These are phyloP conservation scores for Cenococcum geophilum DNA, from an alignment of 495 filamentous ascomycete genomes.

Conservation along the genomic window DNA sequence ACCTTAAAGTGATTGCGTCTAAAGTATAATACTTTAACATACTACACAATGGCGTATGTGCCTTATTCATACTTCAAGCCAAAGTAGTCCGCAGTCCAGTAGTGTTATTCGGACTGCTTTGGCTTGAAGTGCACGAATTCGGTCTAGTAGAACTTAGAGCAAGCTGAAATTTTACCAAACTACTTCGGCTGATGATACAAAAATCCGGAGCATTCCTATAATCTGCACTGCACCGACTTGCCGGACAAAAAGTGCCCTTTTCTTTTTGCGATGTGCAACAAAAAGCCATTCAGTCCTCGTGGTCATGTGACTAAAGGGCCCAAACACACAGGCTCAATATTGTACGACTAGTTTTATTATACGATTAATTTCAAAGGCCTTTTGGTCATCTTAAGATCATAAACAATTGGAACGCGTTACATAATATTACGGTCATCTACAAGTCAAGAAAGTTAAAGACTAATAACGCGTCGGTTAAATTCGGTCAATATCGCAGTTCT, in stretches of 20 bases:
- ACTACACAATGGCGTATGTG: conserved; percentile 24
- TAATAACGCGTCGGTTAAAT: neutral
- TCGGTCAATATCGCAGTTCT: conserved; percentile 1
- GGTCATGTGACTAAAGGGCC: too few relatives aligned
- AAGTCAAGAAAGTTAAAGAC: neutral
- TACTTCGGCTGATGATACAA: conserved; percentile 1
- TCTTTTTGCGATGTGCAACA: neutral
- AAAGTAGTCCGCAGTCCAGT: conserved; percentile 18
- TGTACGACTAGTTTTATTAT: neutral
- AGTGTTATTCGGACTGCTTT: conserved; percentile 2
- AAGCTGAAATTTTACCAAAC: conserved; percentile 4
- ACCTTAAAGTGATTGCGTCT: conserved; percentile 16
- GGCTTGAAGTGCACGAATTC: neutral
- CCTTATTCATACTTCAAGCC: conserved; percentile 26
- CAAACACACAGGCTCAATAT: neutral
- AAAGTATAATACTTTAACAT: conserved; percentile 19
- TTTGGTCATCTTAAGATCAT: conserved; percentile 1
- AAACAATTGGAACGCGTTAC: too few relatives aligned
- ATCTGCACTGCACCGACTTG: neutral
- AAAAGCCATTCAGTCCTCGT: too few relatives aligned
- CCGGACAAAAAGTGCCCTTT: too few relatives aligned
- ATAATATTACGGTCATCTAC: too few relatives aligned
- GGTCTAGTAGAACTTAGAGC: conserved; percentile 2
- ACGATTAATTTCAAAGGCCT: neutral
- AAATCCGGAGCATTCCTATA: conserved; percentile 2